Percentiles rank a stretch among this genome's conserved stretches.
Evolutionary conservation across 148 eudicot genomes (phyloP).

Genomic region (Silene uniflora): DNA sequence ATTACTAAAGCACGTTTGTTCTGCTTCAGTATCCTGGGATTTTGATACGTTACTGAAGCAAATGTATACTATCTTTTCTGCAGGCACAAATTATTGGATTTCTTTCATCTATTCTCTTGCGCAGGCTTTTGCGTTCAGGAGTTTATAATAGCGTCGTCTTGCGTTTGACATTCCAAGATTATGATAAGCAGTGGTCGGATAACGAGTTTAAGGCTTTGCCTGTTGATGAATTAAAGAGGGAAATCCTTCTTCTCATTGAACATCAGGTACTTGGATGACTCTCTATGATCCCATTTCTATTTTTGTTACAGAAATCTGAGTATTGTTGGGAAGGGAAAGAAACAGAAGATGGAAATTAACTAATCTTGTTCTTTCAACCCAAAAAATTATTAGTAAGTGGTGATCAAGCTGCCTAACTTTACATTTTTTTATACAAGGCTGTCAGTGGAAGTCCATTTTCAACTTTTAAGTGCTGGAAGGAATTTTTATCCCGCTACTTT

Average conservation of each 20-base stretch:
- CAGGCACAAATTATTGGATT: constrained; percentile 73
- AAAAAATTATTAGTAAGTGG: background rate
- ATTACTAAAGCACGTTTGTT: background rate
- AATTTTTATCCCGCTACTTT: constrained; percentile 54
- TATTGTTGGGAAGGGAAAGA: background rate
- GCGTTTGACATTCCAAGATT: constrained; percentile 61
- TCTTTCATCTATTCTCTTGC: constrained; percentile 76
- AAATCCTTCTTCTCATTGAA: constrained; percentile 68
- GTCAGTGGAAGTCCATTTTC: constrained; percentile 54
- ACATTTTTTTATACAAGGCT: constrained; percentile 50
- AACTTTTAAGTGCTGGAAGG: constrained; percentile 74
- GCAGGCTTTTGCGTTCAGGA: constrained; percentile 73
- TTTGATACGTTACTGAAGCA: constrained; percentile 8
- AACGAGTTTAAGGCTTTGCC: constrained; percentile 66
- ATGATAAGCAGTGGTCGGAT: constrained; percentile 73
- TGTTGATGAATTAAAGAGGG: constrained; percentile 63
- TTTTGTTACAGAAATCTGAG: background rate
- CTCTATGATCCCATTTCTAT: background rate
- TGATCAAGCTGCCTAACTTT: constrained; percentile 24
- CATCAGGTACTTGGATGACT: constrained; percentile 52
- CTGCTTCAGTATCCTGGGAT: constrained; percentile 1
- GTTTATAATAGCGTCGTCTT: constrained; percentile 56
- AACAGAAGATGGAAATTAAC: background rate
- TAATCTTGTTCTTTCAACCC: background rate
- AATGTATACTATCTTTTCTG: constrained; percentile 21